A percentile compares a stretch with the other conserved stretches of the same genome.
Conservation (phyloP, 2,329 filamentous ascomycete genomes). For the Cladophialophora bantiana region DNA sequence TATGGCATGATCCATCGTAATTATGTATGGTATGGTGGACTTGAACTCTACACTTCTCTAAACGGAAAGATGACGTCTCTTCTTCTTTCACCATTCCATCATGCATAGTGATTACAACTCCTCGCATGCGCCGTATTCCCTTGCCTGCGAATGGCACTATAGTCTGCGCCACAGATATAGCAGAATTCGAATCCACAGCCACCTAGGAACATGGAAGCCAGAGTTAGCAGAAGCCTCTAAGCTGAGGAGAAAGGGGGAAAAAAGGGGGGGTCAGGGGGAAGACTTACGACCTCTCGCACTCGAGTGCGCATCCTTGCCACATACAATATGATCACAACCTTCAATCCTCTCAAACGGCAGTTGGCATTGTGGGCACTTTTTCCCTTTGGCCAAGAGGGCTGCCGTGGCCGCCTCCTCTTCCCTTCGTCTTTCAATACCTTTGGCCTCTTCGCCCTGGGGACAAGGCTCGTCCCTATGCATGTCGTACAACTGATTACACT, state of each 20-base stretch:
- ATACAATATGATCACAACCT: conserved; percentile 24
- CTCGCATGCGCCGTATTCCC: conserved; percentile 20
- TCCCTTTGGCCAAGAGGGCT: conserved; percentile 20
- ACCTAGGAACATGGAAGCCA: not conserved
- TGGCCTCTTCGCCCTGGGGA: conserved; percentile 19
- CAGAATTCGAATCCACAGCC: conserved; percentile 26
- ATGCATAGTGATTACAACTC: conserved; percentile 20
- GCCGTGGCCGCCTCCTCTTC: conserved; percentile 23
- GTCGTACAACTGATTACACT: conserved; percentile 27
- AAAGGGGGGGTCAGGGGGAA: not conserved
- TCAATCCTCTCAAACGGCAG: conserved; percentile 21
- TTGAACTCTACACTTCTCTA: no score
- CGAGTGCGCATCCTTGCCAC: conserved; percentile 22
- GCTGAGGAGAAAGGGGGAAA: not conserved
- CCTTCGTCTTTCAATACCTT: conserved; percentile 8
- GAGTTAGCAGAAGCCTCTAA: not conserved
- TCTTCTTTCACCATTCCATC: not conserved
- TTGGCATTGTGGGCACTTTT: conserved; percentile 21
- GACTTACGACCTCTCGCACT: conserved; percentile 17
- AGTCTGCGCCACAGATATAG: conserved; percentile 23
- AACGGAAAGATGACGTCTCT: not conserved
- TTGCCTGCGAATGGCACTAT: conserved; percentile 15
- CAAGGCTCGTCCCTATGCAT: conserved; percentile 22
- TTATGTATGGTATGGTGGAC: no score
- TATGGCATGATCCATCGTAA: no score